A percentile compares a stretch with the other conserved stretches of the same genome.
phyloP scores from a whole-genome alignment of 1,284 basidiomycete genomes.

The Austroboletus niveus region DNA sequence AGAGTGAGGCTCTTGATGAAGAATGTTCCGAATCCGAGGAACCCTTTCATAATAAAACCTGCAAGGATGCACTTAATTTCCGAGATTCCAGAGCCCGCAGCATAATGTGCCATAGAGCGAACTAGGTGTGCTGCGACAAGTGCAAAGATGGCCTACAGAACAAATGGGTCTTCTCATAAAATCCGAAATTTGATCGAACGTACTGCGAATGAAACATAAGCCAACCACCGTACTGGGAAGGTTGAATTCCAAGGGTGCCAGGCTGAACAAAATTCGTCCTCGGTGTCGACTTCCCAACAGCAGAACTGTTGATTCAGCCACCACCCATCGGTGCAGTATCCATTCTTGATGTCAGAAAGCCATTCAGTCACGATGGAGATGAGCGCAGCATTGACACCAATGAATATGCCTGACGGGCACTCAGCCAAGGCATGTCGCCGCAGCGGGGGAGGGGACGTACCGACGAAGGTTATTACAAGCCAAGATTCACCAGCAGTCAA shows the following conservation, averaged over 20 bases:
- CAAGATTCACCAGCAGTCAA: constrained; percentile 68
- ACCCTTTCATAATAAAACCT: constrained; percentile 97
- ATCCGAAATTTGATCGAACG: constrained; percentile 32
- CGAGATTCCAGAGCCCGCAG: constrained; percentile 97
- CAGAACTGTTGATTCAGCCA: constrained; percentile 99
- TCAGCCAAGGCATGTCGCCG: constrained; percentile 1
- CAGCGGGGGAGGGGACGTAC: constrained; percentile 47
- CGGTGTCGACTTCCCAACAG: constrained; percentile 91
- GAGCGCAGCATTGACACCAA: constrained; percentile 91
- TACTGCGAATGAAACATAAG: constrained; percentile 89
- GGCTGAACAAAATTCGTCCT: constrained; percentile 83
- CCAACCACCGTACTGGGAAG: constrained; percentile 73
- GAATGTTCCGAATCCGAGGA: constrained; percentile 86
- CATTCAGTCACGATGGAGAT: constrained; percentile 98
- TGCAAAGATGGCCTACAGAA: constrained; percentile 66
- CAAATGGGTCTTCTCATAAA: constrained; percentile 1
- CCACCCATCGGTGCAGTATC: constrained; percentile 96
- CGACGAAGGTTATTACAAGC: constrained; percentile 82
- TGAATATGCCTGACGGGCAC: constrained; percentile 70
- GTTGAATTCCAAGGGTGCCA: constrained; percentile 93
- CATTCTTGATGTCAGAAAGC: constrained; percentile 97
- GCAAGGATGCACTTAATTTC: constrained; percentile 99
- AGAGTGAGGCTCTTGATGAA: constrained; percentile 90
- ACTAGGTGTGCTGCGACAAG: constrained; percentile 89
- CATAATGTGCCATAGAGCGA: constrained; percentile 86